Percentiles rank a stretch among this genome's conserved stretches.
These are phyloP conservation scores for Fusarium paranaense DNA, from an alignment of 2,329 filamentous ascomycete species.

Conservation along the genomic window DNA sequence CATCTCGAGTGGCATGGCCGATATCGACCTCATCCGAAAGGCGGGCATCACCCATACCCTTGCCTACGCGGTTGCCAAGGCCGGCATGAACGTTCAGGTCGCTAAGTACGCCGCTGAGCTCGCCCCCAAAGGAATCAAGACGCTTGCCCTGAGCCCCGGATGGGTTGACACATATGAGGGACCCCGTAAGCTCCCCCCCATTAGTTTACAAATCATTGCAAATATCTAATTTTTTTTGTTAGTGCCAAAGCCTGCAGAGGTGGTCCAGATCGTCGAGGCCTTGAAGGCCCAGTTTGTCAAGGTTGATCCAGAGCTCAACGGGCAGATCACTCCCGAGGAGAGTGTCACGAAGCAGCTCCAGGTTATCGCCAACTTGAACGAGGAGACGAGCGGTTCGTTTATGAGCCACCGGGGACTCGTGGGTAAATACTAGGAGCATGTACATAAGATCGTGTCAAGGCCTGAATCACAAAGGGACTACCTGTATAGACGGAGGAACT, in stretches of 20 bases:
- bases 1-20: neutral
- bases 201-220: no score
- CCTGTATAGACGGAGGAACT: neutral
- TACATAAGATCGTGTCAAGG: neutral
- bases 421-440: neutral
- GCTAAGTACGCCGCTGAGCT: neutral
- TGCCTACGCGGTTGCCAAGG: neutral
- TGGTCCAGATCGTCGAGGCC: neutral
- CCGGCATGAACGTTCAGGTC: neutral
- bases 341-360: neutral
- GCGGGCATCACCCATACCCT: neutral
- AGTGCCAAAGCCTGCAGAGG: neutral
- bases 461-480: neutral
- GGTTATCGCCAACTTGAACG: neutral
- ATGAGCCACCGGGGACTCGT: neutral
- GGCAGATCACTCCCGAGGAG: neutral
- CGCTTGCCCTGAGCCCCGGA: neutral
- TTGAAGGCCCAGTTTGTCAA: neutral
- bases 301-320: neutral
- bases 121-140: neutral
- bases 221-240: no score
- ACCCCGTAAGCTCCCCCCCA: neutral
- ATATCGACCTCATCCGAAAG: neutral
- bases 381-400: neutral
- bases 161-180: neutral